Evolutionary conservation across 192 early-diverging fungal genomes (phyloP).

Genomic region (Coemansia sp.): DNA sequence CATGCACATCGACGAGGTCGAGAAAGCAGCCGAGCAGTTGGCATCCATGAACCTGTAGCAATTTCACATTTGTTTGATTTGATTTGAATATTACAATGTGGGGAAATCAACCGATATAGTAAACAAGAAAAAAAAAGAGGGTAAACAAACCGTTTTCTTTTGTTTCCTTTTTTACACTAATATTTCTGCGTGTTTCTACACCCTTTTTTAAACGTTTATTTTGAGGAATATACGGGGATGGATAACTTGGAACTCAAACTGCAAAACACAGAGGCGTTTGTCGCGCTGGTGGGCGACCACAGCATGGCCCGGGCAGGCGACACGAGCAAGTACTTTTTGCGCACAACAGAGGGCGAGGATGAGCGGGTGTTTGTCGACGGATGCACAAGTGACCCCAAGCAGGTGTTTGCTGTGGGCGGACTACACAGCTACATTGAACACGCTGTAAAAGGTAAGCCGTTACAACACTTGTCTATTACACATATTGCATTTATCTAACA

Average conservation of each 20-base stretch:
- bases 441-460: conserved; percentile 30
- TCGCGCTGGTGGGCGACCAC: conserved; percentile 39
- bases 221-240: too few relatives aligned
- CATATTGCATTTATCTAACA: neutral
- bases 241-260: conserved; percentile 18
- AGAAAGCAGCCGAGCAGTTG: conserved; percentile 13
- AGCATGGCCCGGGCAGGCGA: conserved; percentile 39
- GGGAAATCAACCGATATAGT: too few relatives aligned
- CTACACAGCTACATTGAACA: conserved; percentile 41
- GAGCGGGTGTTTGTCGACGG: conserved; percentile 50
- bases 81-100: neutral
- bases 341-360: neutral
- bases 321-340: conserved; percentile 52
- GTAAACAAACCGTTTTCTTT: too few relatives aligned
- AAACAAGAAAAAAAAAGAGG: too few relatives aligned
- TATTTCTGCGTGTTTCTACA: too few relatives aligned
- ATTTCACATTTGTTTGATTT: neutral
- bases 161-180: too few relatives aligned
- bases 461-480: too few relatives aligned
- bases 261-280: conserved; percentile 48
- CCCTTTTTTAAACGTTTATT: too few relatives aligned
- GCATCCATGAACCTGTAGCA: conserved; percentile 7
- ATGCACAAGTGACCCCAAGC: conserved; percentile 29
- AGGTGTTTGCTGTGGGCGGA: conserved; percentile 19
- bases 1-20: conserved; percentile 23